Conservation (phyloP, 805 yeast species). For the Starmerella sp. region DNA sequence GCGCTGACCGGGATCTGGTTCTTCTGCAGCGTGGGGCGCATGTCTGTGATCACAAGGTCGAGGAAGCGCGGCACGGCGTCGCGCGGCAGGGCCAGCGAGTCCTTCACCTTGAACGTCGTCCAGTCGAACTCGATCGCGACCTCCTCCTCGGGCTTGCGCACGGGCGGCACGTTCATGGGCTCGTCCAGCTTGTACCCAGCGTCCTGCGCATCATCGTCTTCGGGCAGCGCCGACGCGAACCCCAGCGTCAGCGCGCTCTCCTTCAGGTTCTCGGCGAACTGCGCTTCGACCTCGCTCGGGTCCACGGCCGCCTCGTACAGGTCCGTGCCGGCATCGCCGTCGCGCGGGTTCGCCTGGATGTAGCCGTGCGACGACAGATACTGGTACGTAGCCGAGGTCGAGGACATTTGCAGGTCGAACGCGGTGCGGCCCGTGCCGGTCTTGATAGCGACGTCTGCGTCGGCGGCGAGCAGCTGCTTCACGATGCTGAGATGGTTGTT, state of each 20-base stretch:
- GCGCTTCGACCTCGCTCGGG: slow-evolving; percentile 21
- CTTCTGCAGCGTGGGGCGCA: slow-evolving; percentile 30
- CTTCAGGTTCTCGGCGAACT: slow-evolving; percentile 16
- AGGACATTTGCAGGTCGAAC: slow-evolving; percentile 13
- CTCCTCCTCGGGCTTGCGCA: slow-evolving; percentile 5
- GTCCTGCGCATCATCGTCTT: neutral
- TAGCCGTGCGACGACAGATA: slow-evolving; percentile 12
- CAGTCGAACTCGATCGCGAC: slow-evolving; percentile 30
- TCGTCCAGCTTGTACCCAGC: neutral
- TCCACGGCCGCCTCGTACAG: slow-evolving; percentile 20
- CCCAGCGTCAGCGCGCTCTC: slow-evolving; percentile 22
- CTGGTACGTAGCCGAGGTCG: slow-evolving; percentile 12
- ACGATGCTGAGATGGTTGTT: slow-evolving; percentile 80
- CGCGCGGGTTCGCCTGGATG: neutral
- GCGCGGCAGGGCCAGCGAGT: slow-evolving; percentile 32
- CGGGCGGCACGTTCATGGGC: neutral
- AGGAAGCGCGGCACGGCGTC: slow-evolving; percentile 31
- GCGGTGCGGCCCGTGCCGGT: slow-evolving; percentile 28
- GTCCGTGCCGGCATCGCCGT: slow-evolving; percentile 5
- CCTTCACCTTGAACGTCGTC: slow-evolving; percentile 32
- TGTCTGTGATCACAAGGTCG: slow-evolving; percentile 29
- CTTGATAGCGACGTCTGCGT: slow-evolving; percentile 32
- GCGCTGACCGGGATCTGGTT: slow-evolving; percentile 34
- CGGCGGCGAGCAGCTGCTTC: slow-evolving; percentile 54
- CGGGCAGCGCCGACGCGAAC: slow-evolving; percentile 8